Conservation (phyloP, 805 yeast species). For the Spathaspora passalidarum region DNA sequence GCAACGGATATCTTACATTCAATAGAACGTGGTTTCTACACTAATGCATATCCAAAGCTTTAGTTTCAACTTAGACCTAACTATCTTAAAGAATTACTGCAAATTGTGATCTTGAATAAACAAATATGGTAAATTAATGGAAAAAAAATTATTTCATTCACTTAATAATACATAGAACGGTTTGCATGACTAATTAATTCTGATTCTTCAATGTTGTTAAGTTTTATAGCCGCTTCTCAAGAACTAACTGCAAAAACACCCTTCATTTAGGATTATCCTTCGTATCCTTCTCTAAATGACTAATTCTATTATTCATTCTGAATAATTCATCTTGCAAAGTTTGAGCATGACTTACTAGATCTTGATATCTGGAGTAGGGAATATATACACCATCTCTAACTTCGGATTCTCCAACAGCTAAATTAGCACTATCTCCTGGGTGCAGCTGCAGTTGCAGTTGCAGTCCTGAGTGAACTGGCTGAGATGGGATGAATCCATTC, state of each 20-base stretch:
- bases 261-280: conserved; percentile 9
- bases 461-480: background rate
- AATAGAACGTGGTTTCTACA: too few relatives aligned
- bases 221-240: background rate
- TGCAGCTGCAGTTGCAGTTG: conserved; percentile 5
- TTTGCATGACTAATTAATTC: background rate
- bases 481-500: background rate
- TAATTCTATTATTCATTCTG: conserved; percentile 24
- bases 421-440: background rate
- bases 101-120: background rate
- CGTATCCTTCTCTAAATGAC: conserved; percentile 24
- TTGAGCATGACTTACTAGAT: conserved; percentile 31
- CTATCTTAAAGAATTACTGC: too few relatives aligned
- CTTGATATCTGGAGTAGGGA: conserved; percentile 29
- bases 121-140: background rate
- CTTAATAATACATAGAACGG: background rate
- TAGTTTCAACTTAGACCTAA: too few relatives aligned
- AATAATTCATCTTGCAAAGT: conserved; percentile 25
- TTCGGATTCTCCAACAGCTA: background rate
- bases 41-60: too few relatives aligned
- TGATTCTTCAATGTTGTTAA: background rate
- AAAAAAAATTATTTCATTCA: too few relatives aligned
- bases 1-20: too few relatives aligned
- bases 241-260: too few relatives aligned
- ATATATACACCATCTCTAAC: conserved; percentile 15